phyloP scores from a whole-genome alignment of 1,284 basidiomycete species.

The Ustilago hordei region DNA sequence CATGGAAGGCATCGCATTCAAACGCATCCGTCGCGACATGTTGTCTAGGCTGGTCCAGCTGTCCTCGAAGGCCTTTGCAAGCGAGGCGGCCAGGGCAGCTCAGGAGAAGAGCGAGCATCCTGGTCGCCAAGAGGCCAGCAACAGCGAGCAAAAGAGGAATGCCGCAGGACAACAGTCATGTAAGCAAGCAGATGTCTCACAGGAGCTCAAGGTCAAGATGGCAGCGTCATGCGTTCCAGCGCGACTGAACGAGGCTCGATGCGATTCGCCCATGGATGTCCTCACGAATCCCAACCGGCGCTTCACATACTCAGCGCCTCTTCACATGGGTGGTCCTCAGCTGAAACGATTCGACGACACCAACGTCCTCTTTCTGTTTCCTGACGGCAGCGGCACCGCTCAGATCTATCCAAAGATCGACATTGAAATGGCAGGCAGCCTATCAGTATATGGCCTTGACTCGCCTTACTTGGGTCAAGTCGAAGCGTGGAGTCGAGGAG shows the following conservation, averaged over 20 bases:
- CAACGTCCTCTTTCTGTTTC: constrained; percentile 38
- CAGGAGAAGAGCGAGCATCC: not conserved
- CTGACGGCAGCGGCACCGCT: constrained; percentile 44
- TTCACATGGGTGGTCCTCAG: constrained; percentile 32
- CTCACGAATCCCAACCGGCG: constrained; percentile 27
- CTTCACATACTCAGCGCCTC: constrained; percentile 17
- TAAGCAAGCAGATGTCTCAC: not conserved
- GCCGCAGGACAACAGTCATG: not conserved
- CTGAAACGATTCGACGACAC: constrained; percentile 18
- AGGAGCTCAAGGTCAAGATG: not conserved
- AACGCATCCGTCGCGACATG: constrained; percentile 44
- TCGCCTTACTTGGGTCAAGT: constrained; percentile 41
- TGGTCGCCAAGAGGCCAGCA: not conserved
- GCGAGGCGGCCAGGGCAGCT: constrained; percentile 33
- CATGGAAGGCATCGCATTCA: constrained; percentile 48
- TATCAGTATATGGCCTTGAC: constrained; percentile 47
- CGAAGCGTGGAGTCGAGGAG: constrained; percentile 44
- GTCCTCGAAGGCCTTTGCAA: constrained; percentile 38
- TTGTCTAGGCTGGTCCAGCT: constrained; percentile 41
- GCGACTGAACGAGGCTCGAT: not conserved
- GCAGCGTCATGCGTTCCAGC: not conserved
- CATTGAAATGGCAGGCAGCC: not conserved
- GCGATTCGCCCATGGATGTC: constrained; percentile 34
- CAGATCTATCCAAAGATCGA: constrained; percentile 25
- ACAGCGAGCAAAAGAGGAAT: not conserved